A percentile compares a stretch with the other conserved stretches of the same genome.
These are phyloP conservation scores for Fusarium subtropicale DNA, from an alignment of 2,329 filamentous ascomycete species.

Conservation along the genomic window DNA sequence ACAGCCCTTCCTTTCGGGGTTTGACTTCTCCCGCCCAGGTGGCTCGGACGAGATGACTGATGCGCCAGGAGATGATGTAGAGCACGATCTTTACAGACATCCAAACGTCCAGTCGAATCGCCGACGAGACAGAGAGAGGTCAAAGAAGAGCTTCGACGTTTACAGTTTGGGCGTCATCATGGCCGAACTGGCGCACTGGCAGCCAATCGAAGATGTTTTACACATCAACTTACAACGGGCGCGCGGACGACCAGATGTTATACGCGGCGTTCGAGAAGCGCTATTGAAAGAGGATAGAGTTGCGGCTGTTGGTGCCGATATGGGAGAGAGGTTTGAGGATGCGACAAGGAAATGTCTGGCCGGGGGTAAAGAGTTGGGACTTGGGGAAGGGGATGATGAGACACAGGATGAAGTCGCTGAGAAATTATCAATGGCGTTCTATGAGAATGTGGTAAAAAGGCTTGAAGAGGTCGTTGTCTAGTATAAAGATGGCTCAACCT, in stretches of 20 bases:
- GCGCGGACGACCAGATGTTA: constrained; percentile 53
- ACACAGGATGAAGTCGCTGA: constrained; percentile 55
- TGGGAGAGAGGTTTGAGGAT: constrained; percentile 56
- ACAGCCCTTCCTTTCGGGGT: constrained; percentile 62
- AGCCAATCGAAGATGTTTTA: constrained; percentile 58
- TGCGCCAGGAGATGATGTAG: constrained; percentile 57
- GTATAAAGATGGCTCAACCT: neutral
- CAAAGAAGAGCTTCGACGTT: constrained; percentile 63
- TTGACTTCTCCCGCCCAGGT: constrained; percentile 66
- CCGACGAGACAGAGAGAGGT: constrained; percentile 50
- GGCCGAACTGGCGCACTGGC: constrained; percentile 66
- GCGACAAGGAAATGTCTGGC: constrained; percentile 54
- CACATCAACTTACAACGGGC: constrained; percentile 52
- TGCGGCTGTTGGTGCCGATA: constrained; percentile 52
- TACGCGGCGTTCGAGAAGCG: constrained; percentile 51
- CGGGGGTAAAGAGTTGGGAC: constrained; percentile 53
- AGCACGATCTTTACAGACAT: constrained; percentile 64
- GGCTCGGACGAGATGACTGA: constrained; percentile 63
- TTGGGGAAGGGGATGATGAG: constrained; percentile 55
- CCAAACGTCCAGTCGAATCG: constrained; percentile 56
- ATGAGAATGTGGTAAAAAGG: constrained; percentile 59
- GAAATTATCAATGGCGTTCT: constrained; percentile 55
- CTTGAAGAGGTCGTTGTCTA: constrained; percentile 54
- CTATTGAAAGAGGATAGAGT: constrained; percentile 50
- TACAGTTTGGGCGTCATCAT: constrained; percentile 65